Conservation (phyloP, 164 flowering plant genomes). For the Nelumbo lutea region DNA sequence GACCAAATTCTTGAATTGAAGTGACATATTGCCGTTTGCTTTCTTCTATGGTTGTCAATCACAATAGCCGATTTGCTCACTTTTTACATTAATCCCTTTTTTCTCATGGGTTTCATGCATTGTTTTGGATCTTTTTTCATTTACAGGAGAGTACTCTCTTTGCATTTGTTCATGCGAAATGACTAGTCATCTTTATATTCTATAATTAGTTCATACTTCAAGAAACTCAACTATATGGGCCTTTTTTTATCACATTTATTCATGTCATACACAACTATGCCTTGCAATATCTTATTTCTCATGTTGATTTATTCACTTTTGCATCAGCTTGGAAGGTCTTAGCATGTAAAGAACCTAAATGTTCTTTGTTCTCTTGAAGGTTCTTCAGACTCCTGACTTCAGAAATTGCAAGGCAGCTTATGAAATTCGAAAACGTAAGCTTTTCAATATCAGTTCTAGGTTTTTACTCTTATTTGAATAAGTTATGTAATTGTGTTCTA, state of each 20-base stretch:
- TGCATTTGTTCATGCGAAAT: background rate
- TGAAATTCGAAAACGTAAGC: conserved; percentile 64
- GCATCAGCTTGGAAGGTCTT: background rate
- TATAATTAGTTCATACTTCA: background rate
- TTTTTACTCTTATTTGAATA: too few species aligned
- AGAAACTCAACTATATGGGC: background rate
- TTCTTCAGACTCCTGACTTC: conserved; percentile 54
- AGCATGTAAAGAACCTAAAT: background rate
- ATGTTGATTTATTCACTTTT: background rate
- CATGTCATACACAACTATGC: background rate
- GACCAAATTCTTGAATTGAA: too few species aligned
- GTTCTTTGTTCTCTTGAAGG: conserved; percentile 32
- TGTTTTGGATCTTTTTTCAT: too few species aligned
- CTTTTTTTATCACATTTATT: background rate
- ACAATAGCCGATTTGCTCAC: too few species aligned
- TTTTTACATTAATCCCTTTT: too few species aligned
- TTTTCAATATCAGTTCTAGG: conserved; percentile 2
- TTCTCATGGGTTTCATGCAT: too few species aligned
- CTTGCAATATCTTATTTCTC: background rate
- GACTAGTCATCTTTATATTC: background rate
- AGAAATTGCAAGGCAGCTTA: conserved; percentile 52
- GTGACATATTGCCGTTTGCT: too few species aligned
- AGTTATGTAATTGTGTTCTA: background rate
- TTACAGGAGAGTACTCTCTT: background rate
- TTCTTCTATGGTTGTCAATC: background rate